These are phyloP conservation scores for Macrophomina phaseolina DNA, from an alignment of 2,329 filamentous ascomycete species.

Conservation along the genomic window DNA sequence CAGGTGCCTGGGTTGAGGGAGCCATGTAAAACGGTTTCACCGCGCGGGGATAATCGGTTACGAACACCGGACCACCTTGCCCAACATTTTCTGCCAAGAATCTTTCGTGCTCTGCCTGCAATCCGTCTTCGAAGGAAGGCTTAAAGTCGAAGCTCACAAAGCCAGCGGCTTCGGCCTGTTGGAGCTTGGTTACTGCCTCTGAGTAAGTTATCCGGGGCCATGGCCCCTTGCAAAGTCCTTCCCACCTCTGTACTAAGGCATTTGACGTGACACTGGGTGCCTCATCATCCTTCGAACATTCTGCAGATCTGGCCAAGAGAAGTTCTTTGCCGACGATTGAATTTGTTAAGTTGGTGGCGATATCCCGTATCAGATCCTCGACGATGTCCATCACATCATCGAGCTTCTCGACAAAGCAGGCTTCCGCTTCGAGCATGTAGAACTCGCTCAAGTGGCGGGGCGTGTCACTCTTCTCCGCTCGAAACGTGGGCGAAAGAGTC, in stretches of 20 bases:
- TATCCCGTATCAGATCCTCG: conserved; percentile 73
- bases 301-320: conserved; percentile 51
- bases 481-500: conserved; percentile 91
- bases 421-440: conserved; percentile 96
- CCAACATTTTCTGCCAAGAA: conserved; percentile 76
- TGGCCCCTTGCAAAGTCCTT: conserved; percentile 68
- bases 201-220: conserved; percentile 89
- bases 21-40: conserved; percentile 95
- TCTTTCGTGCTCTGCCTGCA: conserved; percentile 92
- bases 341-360: conserved; percentile 57
- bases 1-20: conserved; percentile 44
- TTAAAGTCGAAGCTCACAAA: conserved; percentile 66
- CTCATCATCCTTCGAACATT: conserved; percentile 41
- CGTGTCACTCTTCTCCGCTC: conserved; percentile 92
- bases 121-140: conserved; percentile 73
- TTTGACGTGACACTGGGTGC: conserved; percentile 49
- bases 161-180: conserved; percentile 59
- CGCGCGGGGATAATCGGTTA: conserved; percentile 87
- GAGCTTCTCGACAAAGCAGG: conserved; percentile 76
- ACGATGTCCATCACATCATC: conserved; percentile 77
- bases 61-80: conserved; percentile 75
- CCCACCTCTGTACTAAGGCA: conserved; percentile 73
- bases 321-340: conserved; percentile 63
- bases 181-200: conserved; percentile 73
- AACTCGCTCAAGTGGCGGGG: conserved; percentile 95